Evolutionary conservation across 139 green algal genomes (phyloP), one percentile per base, ranked within the genome.

Genomic region (Chlorella sp.): DNA sequence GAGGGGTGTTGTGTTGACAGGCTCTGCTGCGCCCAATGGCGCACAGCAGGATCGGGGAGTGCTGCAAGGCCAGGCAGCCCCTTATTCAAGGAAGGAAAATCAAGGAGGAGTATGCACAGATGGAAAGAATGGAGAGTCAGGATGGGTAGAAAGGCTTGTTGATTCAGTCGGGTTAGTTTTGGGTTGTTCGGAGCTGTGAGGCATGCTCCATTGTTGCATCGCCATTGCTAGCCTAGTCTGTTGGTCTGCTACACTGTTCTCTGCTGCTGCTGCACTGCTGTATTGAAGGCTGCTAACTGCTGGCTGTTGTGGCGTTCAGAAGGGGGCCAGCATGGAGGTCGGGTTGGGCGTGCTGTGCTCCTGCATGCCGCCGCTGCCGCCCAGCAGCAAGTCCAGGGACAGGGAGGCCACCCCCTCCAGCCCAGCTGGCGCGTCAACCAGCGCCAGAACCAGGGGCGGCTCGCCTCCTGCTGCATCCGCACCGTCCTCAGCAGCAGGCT

Each of bases 371-470:
- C 51, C 51, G 51, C 51, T 60, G 51, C 30, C 34, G 54, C 30
- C 24, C 26, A 60, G 44, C 8, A 54, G 26, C 54, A 82, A 8
- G 40, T 82, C 76, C 54, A 82, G 41, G 76, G 70, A 74, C 60
- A 83, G 73, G 40, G 24, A 44, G 38, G 77, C 32, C 8, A 40
- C 58, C 0, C 40, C 77, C 60, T 83, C 77, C 56, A 83, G 77
- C 70, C 70, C 44, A 76, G 70, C 36, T 76, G 70, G 60, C 60
- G 60, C 20, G 19, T 60, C 70, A 24, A 32, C 40, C 38, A 56
- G 70, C 44, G 44, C 3, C 73, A 41, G 30, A 1, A 3, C 73
- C 60, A 28, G 28, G 16, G 73, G 16, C 28, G 32, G 41, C 13
- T 22, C 44, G 43, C 28, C 73, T 44, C 28, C 73, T 44, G 44